A percentile compares a stretch with the other conserved stretches of the same genome.
phyloP scores from a whole-genome alignment of 345 rosid species.

The Moricandia moricandioides region DNA sequence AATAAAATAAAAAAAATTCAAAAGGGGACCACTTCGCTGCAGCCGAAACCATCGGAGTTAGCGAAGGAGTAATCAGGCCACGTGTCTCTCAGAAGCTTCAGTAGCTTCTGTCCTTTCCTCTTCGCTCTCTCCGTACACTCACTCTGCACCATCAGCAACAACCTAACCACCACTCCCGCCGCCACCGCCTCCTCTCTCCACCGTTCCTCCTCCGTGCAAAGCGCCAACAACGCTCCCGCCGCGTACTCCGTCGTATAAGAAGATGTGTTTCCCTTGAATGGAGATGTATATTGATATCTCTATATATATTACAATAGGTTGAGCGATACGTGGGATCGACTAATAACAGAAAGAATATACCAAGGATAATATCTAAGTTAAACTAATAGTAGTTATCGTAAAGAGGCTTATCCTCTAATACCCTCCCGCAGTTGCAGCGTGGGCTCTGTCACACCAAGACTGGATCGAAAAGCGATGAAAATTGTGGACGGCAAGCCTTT shows the following conservation, averaged over 20 bases:
- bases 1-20: conserved; percentile 28
- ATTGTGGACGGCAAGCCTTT: too few species aligned
- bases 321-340: background rate
- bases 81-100: conserved; percentile 74
- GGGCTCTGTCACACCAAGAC: too few species aligned
- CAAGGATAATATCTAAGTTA: too few species aligned
- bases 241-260: conserved; percentile 65
- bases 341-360: too few species aligned
- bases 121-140: conserved; percentile 94
- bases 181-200: conserved; percentile 71
- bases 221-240: conserved; percentile 70
- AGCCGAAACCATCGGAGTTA: conserved; percentile 66
- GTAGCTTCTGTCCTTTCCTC: conserved; percentile 81
- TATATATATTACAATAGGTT: too few species aligned
- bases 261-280: background rate
- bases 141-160: conserved; percentile 81
- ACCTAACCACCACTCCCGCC: conserved; percentile 81
- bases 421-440: too few species aligned
- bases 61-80: conserved; percentile 74
- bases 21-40: conserved; percentile 78
- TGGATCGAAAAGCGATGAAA: too few species aligned
- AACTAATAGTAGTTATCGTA: too few species aligned
- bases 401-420: too few species aligned
- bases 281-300: background rate
- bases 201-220: conserved; percentile 66